Base-by-base conservation (phyloP, 495 filamentous ascomycete genomes). In the Daldinia vernicosa region DNA sequence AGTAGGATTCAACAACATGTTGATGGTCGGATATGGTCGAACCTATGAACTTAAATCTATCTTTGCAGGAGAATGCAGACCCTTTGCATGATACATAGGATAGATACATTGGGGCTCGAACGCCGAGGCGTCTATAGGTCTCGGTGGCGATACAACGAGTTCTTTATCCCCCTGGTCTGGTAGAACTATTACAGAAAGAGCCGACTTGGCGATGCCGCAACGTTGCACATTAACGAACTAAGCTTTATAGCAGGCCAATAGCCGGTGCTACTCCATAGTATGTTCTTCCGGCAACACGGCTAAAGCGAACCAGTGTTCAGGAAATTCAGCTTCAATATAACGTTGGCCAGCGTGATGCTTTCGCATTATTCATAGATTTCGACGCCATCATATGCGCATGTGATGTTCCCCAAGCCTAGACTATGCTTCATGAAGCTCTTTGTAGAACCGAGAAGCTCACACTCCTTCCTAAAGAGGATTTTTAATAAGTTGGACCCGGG, bases 201-300 rank as follows among this genome's bases (percentile, higher is more conserved):
- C 70, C 70, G 70, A 62, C 66, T 73, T 73, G 70, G 66, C 70
- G 54, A 72, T 32, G 52, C 47, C 27, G 22, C 70, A 39, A 59
- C 7, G 66, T 66, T 66, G 61, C 61, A 73, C 32, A 66, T 66
- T 69, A 45, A 66, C 60, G n/a, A 59, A 63, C 56, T 62, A 59
- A 69, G 61, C 57, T 66, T 69, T 66, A 61, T 53, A 69, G 6
- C 66, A 65, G 56, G 28, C 70, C 66, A 73, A 73, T 73, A 52
- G 40, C 43, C 14, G 40, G 27, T 51, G 55, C 15, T 43, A 66
- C 26, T 51, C 61, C 8, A 73, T 73, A 73, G 66, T 73, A 45
- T 11, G 33, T 54, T 27, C 56, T 69, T 69, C 65, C 61, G 70
- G 70, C 17, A 73, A 12, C 61, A 73, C 66, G 70, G 70, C 57